Base-by-base conservation (phyloP, 2,329 filamentous ascomycete genomes). In the Podosphaera fusca region DNA sequence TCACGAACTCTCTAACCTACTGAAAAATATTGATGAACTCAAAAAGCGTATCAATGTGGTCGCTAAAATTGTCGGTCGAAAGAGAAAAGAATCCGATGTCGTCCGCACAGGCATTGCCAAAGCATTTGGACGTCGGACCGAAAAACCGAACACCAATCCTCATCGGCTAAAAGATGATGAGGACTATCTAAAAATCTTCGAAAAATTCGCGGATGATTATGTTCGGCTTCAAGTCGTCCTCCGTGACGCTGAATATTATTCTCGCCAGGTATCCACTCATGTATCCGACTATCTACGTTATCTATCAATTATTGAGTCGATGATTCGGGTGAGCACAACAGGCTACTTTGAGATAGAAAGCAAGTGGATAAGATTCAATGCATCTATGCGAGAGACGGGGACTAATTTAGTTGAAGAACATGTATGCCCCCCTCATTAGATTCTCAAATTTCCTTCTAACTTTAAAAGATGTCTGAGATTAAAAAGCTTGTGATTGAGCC, bases 21-120 rank as follows among this genome's bases (percentile, higher is more conserved):
- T 86, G 30, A 78, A 85, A 56, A 85, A 90, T 60, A 96, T 96
- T 69, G 95, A 98, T 71, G 88, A 94, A 67, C 82, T 88, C 57
- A 96, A 95, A 72, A 94, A 90, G 71, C 89, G 94, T 56, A 88
- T 90, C 59, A 87, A 95, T 69, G 79, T 94, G 52, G 86, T 96
- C 31, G 88, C 87, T 3, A 85, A 94, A 69, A 89, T 94, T 58
- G 86, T 95, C 35, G 77, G 68, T 47, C 77, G 87, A 58, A 90
- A 90, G 68, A 81, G 85, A 61, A 94, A 94, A 66, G 87, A 95
- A 62, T 90, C 87, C 0, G 87, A 95, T 68, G 83, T 92, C 60
- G 78, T 81, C n/a, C 85, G 85, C 31, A 47, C 42, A 14, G 45
- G 45, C n/a, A 74, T 95, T 55, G 85, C 87, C 29, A 89, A 94